Conservation (phyloP, 768 basidiomycete genomes). For the Mrakia gelida region DNA sequence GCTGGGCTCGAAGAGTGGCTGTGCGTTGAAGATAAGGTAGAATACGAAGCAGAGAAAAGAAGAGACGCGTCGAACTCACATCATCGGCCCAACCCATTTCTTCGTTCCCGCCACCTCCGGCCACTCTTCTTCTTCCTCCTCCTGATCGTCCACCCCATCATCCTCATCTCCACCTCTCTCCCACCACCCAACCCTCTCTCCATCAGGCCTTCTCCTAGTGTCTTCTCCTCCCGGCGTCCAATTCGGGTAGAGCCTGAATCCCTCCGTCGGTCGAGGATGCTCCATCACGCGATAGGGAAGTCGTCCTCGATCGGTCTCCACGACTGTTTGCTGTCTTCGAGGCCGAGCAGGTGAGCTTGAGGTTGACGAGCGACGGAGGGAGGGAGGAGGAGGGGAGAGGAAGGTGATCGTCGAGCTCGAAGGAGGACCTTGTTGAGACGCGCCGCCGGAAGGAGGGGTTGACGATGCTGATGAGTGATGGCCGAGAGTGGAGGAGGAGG, state of each 20-base stretch:
- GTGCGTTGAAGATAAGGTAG: too few relatives aligned
- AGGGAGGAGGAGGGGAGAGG: background rate
- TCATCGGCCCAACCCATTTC: slow-evolving; percentile 29
- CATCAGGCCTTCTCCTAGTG: background rate
- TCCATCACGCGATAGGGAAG: slow-evolving; percentile 8
- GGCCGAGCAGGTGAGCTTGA: background rate
- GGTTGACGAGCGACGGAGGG: background rate
- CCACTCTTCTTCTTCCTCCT: slow-evolving; percentile 12
- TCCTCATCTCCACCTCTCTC: background rate
- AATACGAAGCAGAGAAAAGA: background rate
- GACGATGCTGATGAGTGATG: too few relatives aligned
- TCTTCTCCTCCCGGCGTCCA: slow-evolving; percentile 27
- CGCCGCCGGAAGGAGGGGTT: background rate
- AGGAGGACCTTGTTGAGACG: background rate
- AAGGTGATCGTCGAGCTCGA: background rate
- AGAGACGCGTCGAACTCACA: slow-evolving; percentile 13
- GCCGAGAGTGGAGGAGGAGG: background rate
- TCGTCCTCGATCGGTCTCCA: background rate
- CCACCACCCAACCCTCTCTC: background rate
- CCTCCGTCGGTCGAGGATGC: background rate
- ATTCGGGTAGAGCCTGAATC: slow-evolving; percentile 12
- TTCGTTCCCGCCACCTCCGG: slow-evolving; percentile 13
- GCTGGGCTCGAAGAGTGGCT: too few relatives aligned
- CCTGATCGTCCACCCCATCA: background rate
- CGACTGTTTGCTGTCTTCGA: background rate